A percentile compares a stretch with the other conserved stretches of the same genome.
Conservation (phyloP, 75 land plant species). For the Selaginella tamariscina region DNA sequence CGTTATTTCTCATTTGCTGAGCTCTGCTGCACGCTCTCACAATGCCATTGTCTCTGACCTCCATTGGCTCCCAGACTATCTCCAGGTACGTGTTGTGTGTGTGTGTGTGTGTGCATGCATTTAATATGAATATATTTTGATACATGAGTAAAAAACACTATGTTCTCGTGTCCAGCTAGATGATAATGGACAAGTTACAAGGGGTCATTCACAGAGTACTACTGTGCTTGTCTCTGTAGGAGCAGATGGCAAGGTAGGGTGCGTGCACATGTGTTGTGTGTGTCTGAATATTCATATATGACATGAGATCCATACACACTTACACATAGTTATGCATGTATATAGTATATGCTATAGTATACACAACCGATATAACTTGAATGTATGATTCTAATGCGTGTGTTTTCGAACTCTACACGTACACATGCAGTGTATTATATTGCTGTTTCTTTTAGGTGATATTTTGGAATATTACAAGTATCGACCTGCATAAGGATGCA, state of each 20-base stretch:
- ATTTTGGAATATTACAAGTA: constrained; percentile 29
- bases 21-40: constrained; percentile 19
- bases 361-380: neutral
- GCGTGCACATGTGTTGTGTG: neutral
- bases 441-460: constrained; percentile 14
- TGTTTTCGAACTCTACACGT: too few species aligned
- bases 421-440: too few species aligned
- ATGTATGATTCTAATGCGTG: neutral
- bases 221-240: constrained; percentile 26
- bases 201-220: constrained; percentile 15
- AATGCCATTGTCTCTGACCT: constrained; percentile 29
- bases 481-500: constrained; percentile 15
- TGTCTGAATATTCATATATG: too few species aligned
- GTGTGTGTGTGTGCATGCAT: neutral
- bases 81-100: too few species aligned
- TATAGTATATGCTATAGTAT: too few species aligned
- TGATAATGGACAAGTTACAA: constrained; percentile 1
- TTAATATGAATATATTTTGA: neutral
- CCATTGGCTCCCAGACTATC: constrained; percentile 31
- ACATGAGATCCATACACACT: too few species aligned
- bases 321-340: too few species aligned
- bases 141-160: neutral
- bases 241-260: constrained; percentile 26
- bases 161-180: constrained; percentile 13
- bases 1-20: constrained; percentile 16